A percentile compares a stretch with the other conserved stretches of the same genome.
Evolutionary conservation across 768 basidiomycete genomes (phyloP).

Genomic region (Pleurotus tuber-regium): DNA sequence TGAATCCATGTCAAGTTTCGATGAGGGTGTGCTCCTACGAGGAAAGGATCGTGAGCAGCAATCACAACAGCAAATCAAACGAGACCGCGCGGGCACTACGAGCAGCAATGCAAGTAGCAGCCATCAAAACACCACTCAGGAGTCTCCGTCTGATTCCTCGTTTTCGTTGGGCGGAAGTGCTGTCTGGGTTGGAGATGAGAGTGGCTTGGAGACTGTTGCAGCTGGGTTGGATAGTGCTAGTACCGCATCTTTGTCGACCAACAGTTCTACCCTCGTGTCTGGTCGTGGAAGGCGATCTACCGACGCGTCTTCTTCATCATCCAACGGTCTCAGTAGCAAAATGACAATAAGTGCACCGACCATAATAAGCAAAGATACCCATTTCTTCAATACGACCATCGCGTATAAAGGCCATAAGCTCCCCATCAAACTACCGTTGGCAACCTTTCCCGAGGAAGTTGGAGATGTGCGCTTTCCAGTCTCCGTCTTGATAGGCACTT

Average conservation of each 20-base stretch:
- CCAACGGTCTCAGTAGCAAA: conserved; percentile 34
- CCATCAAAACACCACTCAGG: conserved; percentile 29
- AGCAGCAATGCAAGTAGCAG: conserved; percentile 31
- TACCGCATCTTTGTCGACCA: conserved; percentile 39
- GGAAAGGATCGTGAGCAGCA: conserved; percentile 2
- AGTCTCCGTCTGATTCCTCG: conserved; percentile 69
- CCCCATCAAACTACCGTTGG: conserved; percentile 89
- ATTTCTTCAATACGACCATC: conserved; percentile 87
- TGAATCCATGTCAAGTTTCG: conserved; percentile 68
- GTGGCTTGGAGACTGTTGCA: conserved; percentile 43
- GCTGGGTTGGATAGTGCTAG: conserved; percentile 38
- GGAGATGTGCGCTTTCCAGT: conserved; percentile 71
- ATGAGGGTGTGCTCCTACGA: conserved; percentile 58
- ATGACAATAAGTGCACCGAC: conserved; percentile 44
- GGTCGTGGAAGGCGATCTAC: conserved; percentile 61
- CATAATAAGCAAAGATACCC: conserved; percentile 78
- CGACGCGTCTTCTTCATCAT: conserved; percentile 63
- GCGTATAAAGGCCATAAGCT: conserved; percentile 80
- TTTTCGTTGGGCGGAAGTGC: conserved; percentile 79
- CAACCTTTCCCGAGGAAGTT: conserved; percentile 91
- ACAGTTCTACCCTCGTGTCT: conserved; percentile 37
- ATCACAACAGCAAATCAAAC: conserved; percentile 12
- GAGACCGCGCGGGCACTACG: conserved; percentile 35
- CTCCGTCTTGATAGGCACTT: neutral
- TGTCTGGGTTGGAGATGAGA: conserved; percentile 83